Conservation (phyloP, 306 rosid genomes). For the Begonia peltatifolia region DNA sequence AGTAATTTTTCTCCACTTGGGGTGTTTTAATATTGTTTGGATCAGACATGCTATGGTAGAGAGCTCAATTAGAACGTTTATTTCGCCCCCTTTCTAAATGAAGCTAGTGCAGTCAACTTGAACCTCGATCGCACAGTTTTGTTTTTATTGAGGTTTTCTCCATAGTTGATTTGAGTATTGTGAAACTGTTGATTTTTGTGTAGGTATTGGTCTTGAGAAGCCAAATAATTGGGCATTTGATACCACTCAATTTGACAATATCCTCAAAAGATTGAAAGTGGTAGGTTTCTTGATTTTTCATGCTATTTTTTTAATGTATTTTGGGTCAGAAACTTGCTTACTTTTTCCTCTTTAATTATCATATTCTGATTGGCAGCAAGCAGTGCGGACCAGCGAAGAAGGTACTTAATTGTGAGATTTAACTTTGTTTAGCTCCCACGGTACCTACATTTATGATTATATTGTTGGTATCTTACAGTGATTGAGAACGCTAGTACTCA, state of each 20-base stretch:
- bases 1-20: background rate
- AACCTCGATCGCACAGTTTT: no score
- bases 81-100: no score
- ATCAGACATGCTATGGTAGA: no score
- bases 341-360: background rate
- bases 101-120: no score
- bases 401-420: conserved; percentile 21
- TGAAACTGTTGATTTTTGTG: background rate
- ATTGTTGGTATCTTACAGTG: conserved; percentile 11
- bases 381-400: conserved; percentile 30
- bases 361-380: conserved; percentile 35
- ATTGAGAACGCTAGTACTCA: conserved; percentile 12
- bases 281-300: conserved; percentile 19
- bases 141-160: no score
- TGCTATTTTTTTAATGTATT: background rate
- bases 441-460: conserved; percentile 4
- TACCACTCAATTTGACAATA: conserved; percentile 73
- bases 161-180: no score
- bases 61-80: no score
- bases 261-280: conserved; percentile 92
- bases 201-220: conserved; percentile 83
- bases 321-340: background rate
- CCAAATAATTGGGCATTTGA: conserved; percentile 94
- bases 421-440: background rate
- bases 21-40: background rate